Evolutionary conservation across 164 flowering plant genomes (phyloP).

Genomic region (Buxus sempervirens): DNA sequence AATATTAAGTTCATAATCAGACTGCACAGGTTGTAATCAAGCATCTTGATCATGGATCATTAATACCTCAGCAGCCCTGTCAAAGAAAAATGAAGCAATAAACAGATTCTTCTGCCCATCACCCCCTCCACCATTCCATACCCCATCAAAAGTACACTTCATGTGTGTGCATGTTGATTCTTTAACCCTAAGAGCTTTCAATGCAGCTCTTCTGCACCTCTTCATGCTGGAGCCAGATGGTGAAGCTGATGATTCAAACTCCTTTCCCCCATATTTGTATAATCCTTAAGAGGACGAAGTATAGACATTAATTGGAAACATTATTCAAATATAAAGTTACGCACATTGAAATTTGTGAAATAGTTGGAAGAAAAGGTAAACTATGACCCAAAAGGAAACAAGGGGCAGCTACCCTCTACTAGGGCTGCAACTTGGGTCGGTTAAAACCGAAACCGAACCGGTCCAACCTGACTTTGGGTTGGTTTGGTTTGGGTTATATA

Average conservation of each 20-base stretch:
- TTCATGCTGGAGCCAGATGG: slow-evolving; percentile 59
- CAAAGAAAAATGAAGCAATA: slow-evolving; percentile 97
- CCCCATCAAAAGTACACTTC: slow-evolving; percentile 97
- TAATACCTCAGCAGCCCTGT: slow-evolving; percentile 93
- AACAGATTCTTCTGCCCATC: slow-evolving; percentile 90
- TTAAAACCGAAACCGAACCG: too few species aligned
- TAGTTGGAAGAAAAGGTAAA: not conserved
- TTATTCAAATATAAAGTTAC: not conserved
- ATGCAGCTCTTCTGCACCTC: slow-evolving; percentile 52
- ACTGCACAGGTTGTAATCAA: slow-evolving; percentile 1
- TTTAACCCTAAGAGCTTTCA: slow-evolving; percentile 71
- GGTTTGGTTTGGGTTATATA: too few species aligned
- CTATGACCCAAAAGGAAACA: not conserved
- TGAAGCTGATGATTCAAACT: slow-evolving; percentile 46
- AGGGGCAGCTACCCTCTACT: too few species aligned
- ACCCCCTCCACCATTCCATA: slow-evolving; percentile 99
- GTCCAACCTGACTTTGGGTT: too few species aligned
- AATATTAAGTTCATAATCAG: not conserved
- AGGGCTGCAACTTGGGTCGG: too few species aligned
- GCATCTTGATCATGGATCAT: slow-evolving; percentile 1
- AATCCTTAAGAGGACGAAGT: slow-evolving; percentile 38
- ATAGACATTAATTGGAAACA: not conserved
- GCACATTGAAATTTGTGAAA: not conserved
- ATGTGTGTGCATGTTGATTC: slow-evolving; percentile 82
- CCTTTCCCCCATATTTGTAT: slow-evolving; percentile 69